Evolutionary conservation across 2,329 filamentous ascomycete species (phyloP), one percentile per base, ranked within the genome.

Genomic region (Dactylonectria estremocensis): DNA sequence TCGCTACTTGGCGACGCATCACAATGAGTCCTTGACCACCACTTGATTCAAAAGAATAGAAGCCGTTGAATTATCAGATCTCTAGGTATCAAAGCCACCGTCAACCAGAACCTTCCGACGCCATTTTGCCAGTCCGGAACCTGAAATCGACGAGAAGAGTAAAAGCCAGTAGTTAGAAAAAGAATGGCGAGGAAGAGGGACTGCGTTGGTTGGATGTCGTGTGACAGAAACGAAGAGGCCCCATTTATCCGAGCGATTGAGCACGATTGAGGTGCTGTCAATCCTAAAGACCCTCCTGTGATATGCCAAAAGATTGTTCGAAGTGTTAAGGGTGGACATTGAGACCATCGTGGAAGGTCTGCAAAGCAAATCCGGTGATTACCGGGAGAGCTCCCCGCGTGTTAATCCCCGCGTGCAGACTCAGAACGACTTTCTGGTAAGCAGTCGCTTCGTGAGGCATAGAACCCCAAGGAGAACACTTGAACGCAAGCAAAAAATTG

Each of bases 61-160:
- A 67, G n/a, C 64, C 58, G 49, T 67, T 61, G 33, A 60, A 58
- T 69, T 60, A 49, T 63, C 59, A 59, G 13, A 50, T 40, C 53
- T 69, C 70, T 71, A 65, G 60, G 58, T 64, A 63, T 63, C 53
- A 63, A 66, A 66, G 72, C 55, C 56, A 18, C 59, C 63, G 37
- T 68, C 53, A 56, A 56, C 67, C 16, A 53, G n/a, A 52, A 60
- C 53, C 59, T 37, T 61, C 57, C 20, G 71, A 74, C 68, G 68
- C 70, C 70, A 56, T 45, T 33, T 54, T 62, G 28, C 28, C 50
- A 28, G 16, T 53, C 5, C 5, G 50, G 9, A 37, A 8, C 16
- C 31, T 3, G 31, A 37, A 31, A 20, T 31, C 31, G 33, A 28
- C 5, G 35, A 53, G 28, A 53, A 13, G n/a, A n/a, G 16, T 28